Conservation (phyloP, 257 asterid genomes). For the Salvia miltiorrhiza region DNA sequence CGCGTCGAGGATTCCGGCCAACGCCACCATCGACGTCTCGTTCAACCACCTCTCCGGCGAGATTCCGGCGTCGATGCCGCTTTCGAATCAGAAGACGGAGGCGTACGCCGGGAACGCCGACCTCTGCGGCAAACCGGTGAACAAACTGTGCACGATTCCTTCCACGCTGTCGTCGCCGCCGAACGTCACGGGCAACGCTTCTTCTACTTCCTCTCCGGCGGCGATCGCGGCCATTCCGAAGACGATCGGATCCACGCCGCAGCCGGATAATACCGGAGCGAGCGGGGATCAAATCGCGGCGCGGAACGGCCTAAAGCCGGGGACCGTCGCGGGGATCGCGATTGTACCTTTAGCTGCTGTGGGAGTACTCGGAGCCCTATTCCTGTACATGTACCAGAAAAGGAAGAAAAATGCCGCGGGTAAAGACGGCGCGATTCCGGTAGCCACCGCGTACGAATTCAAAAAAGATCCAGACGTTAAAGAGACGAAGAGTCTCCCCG, state of each 20-base stretch:
- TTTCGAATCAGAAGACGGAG: slow-evolving; percentile 63
- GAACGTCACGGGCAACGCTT: slow-evolving; percentile 34
- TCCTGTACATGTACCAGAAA: slow-evolving; percentile 52
- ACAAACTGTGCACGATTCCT: slow-evolving; percentile 63
- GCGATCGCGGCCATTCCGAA: slow-evolving; percentile 93
- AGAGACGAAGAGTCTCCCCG: slow-evolving; percentile 28
- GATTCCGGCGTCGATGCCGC: slow-evolving; percentile 50
- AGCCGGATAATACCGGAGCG: slow-evolving; percentile 28
- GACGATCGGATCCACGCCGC: slow-evolving; percentile 38
- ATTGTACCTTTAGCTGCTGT: slow-evolving; percentile 67
- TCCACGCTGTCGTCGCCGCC: slow-evolving; percentile 67
- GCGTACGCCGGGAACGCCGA: slow-evolving; percentile 58
- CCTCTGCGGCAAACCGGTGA: slow-evolving; percentile 78
- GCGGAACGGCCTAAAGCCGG: slow-evolving; percentile 56
- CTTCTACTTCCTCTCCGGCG: slow-evolving; percentile 56
- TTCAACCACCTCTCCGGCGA: slow-evolving; percentile 77
- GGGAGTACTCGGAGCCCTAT: slow-evolving; percentile 58
- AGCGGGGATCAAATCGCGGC: slow-evolving; percentile 24
- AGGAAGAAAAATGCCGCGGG: slow-evolving; percentile 28
- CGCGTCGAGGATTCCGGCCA: slow-evolving; percentile 54
- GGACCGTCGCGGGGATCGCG: slow-evolving; percentile 55
- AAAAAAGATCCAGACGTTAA: slow-evolving; percentile 38
- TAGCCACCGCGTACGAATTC: slow-evolving; percentile 23
- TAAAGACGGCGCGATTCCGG: neutral
- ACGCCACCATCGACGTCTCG: slow-evolving; percentile 65